These are phyloP conservation scores for Mesotaenium endlicherianum DNA, from an alignment of 139 green algal genomes.

Conservation along the genomic window DNA sequence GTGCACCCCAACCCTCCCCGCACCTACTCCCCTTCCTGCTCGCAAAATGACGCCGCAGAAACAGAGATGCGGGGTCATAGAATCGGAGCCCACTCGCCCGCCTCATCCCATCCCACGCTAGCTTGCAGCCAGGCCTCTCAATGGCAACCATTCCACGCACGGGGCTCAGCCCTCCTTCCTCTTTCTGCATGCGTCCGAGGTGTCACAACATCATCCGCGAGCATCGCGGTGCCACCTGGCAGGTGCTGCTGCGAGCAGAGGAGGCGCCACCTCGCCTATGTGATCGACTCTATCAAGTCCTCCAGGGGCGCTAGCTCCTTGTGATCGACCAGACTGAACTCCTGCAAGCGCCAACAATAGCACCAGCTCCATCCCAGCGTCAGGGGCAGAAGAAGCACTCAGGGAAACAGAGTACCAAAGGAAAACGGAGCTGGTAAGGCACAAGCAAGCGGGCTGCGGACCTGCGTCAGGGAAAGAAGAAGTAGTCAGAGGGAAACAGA, in stretches of 20 bases:
- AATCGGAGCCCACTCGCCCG: no score
- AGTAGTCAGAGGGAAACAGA: not conserved
- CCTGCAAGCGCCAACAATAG: constrained; percentile 50
- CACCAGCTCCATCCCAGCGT: no score
- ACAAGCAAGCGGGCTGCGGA: not conserved
- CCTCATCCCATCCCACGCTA: not conserved
- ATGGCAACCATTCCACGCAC: not conserved
- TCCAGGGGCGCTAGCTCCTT: constrained; percentile 89
- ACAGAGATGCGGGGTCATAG: no score
- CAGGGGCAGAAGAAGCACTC: no score
- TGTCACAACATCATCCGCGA: not conserved
- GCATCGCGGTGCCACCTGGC: not conserved
- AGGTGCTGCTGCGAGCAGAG: not conserved
- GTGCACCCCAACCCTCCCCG: no score
- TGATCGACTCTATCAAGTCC: constrained; percentile 85
- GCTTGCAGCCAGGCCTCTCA: not conserved
- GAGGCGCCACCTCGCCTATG: not conserved
- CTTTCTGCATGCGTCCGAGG: not conserved
- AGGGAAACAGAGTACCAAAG: no score
- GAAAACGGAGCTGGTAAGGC: not conserved
- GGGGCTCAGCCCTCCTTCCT: not conserved
- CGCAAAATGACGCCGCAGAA: no score
- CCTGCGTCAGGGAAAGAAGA: not conserved
- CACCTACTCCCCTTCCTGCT: no score
- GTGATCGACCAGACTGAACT: constrained; percentile 84